phyloP scores from a whole-genome alignment of 2,329 filamentous ascomycete species.

The Coniochaeta ligniaria region DNA sequence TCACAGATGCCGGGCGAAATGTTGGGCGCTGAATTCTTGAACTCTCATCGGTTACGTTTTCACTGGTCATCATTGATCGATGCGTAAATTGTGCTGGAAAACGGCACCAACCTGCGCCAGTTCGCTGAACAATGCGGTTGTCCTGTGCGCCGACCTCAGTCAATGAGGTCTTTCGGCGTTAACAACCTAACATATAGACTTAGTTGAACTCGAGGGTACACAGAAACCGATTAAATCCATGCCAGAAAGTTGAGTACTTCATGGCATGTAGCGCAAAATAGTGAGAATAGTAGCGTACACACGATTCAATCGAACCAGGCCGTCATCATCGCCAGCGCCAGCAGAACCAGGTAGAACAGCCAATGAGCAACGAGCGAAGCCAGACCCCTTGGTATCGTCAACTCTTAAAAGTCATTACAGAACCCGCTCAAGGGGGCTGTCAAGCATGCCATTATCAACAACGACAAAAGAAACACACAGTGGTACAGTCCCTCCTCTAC shows the following conservation, averaged over 20 bases:
- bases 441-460: not conserved
- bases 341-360: not conserved
- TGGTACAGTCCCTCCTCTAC: not conserved
- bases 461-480: not conserved
- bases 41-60: not conserved
- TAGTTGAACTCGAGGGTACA: not conserved
- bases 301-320: not conserved
- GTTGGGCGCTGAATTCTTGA: not conserved
- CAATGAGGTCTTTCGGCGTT: not conserved
- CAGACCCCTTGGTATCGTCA: not conserved
- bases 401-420: not conserved
- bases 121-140: not conserved
- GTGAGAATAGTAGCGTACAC: not conserved
- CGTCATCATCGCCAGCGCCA: not conserved
- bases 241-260: not conserved
- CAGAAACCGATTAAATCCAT: not conserved
- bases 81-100: not conserved
- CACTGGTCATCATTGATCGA: not conserved
- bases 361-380: not conserved
- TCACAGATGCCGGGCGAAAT: not conserved
- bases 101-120: not conserved
- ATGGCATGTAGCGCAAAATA: not conserved
- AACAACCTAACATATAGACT: too few relatives aligned
- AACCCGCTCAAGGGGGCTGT: not conserved
- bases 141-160: not conserved